Base-by-base conservation (phyloP, 2,329 filamentous ascomycete species). In the Lecanoromycetidae sp. region DNA sequence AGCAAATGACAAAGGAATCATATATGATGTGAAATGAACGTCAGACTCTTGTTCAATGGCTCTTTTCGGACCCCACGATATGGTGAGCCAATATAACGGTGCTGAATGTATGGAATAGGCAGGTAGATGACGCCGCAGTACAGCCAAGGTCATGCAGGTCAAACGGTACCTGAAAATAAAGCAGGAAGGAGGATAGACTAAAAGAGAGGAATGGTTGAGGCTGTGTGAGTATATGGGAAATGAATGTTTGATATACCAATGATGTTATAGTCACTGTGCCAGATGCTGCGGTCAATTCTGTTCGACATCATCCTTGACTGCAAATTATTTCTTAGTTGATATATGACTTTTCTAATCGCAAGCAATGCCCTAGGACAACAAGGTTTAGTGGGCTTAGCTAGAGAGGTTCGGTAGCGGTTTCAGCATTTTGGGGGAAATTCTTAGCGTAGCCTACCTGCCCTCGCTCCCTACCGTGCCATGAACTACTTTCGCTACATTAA, bases 241-340 rank as follows among this genome's bases (percentile, higher is more conserved):
- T 45, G 44, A 48, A 23, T 7, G 29, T 48, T 25, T 34, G 40
- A 30, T 10, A 26, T 35, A 41, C 8, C 7, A 33, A 27, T 22
- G 20, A 17, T 39, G 8, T 36, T 41, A 32, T 15, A 32, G 23
- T n/a, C n/a, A 47, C 44, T 53, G 48, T 44, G 51, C 48, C 51
- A 42, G 51, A 27, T 50, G 51, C 51, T 53, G 51, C 51, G 51
- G 51, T 43, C 48, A 29, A n/a, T 10, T 19, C 35, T 27, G 33
- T 48, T 27, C 13, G 36, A n/a, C 35, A 40, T 44, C 49, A 51
- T 51, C 49, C 49, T 48, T 40, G 44, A 26, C 47, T 12, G 30
- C 26, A 34, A n/a, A n/a, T n/a, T n/a, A n/a, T n/a, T n/a, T n/a
- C 45, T 20, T 38, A 36, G 36, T 33, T 53, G 48, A 51, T 48